Evolutionary conservation across 2,329 filamentous ascomycete genomes (phyloP), one percentile per base, ranked within the genome.

Genomic region (Nemania serpens): DNA sequence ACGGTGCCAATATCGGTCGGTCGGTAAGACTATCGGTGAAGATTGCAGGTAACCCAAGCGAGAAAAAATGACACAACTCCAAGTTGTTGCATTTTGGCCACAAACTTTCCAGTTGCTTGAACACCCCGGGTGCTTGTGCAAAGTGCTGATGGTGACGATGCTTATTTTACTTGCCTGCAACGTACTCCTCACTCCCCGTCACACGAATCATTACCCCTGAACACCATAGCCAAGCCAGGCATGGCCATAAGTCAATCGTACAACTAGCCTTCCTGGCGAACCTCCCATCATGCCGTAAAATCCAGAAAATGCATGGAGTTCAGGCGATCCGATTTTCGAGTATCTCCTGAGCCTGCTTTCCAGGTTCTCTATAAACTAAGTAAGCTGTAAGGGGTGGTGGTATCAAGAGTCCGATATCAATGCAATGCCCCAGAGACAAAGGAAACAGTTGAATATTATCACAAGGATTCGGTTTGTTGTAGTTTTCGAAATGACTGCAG

Each of bases 251-350:
- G 43, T 66, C 63, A 66, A 73, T 74, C 71, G 71, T 74, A 74
- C 67, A 68, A 70, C 63, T 66, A 61, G 62, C 68, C 63, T 61
- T 66, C 67, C 46, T 52, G 39, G 45, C 55, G 62, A 64, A 57
- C 68, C 68, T 66, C 72, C 68, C 69, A 64, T 68, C 71, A 74
- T 74, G 70, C 69, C 73, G 65, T 66, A 70, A n/a, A n/a, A 74
- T 75, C 74, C 74, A 73, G 73, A 74, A 73, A 74, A 78, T 78
- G 76, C 73, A 77, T 74, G 74, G 71, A 75, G 71, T 66, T 60
- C 61, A 55, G 75, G 69, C 65, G 74, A 75, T 69, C 74, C 70
- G 72, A 73, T 78, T 79, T 79, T 79, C 69, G 71, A 70, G 69
- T 71, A 66, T 65, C 63, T 69, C 74, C 68, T 69, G 67, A 67